Conservation (phyloP, 257 asterid species). For the Petrea volubilis region DNA sequence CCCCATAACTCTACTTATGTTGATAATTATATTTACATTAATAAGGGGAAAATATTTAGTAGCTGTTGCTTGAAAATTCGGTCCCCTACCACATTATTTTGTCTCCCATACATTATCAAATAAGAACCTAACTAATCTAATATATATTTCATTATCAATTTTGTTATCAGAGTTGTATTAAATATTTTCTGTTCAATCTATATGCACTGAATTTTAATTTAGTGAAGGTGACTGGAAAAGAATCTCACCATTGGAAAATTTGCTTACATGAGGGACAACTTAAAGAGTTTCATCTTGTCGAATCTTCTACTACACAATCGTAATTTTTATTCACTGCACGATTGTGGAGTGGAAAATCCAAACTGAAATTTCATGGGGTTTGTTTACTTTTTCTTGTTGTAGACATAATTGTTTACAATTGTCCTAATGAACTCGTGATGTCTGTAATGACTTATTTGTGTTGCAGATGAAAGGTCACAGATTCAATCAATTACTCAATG, state of each 20-base stretch:
- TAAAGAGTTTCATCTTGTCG: too few relatives aligned
- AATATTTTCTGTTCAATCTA: background rate
- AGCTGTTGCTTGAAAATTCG: background rate
- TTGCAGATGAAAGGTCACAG: too few relatives aligned
- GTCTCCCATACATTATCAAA: background rate
- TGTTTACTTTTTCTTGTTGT: too few relatives aligned
- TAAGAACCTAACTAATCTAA: background rate
- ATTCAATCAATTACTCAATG: too few relatives aligned
- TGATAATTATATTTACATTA: background rate
- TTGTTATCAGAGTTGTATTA: conserved; percentile 4
- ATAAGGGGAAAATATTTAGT: background rate
- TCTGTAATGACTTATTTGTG: too few relatives aligned
- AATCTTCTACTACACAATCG: too few relatives aligned
- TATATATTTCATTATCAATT: background rate
- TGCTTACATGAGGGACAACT: background rate
- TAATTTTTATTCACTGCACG: too few relatives aligned
- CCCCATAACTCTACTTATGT: background rate
- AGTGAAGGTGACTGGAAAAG: background rate
- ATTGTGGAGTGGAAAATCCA: too few relatives aligned
- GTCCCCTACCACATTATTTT: conserved; percentile 18
- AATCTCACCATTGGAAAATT: background rate
- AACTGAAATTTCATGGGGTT: too few relatives aligned
- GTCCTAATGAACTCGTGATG: too few relatives aligned
- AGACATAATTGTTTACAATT: too few relatives aligned
- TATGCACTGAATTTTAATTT: background rate